Percentiles rank a stretch among this genome's conserved stretches.
Conservation (phyloP, 495 filamentous ascomycete genomes). For the Achaetomiella virescens region DNA sequence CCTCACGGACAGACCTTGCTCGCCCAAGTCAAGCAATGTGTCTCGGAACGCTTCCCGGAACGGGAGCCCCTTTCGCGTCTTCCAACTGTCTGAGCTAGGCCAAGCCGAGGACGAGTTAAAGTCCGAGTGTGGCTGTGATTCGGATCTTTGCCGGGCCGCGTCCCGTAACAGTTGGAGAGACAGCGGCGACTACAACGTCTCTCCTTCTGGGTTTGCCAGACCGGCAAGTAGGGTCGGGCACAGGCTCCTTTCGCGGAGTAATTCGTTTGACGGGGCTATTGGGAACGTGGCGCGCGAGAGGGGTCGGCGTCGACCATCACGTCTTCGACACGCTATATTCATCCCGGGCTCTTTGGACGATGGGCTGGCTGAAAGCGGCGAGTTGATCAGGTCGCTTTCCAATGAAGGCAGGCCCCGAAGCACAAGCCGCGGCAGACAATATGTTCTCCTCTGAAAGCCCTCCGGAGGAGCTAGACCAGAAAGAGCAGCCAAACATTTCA, state of each 20-base stretch:
- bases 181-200: neutral
- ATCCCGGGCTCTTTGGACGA: neutral
- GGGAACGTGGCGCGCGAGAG: no score
- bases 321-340: slow-evolving; percentile 11
- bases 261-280: neutral
- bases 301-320: slow-evolving; percentile 6
- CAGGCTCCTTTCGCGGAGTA: neutral
- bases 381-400: neutral
- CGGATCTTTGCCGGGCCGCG: neutral
- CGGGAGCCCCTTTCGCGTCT: slow-evolving; percentile 2
- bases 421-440: slow-evolving; percentile 19
- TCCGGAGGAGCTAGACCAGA: no score
- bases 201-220: neutral
- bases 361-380: no score
- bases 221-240: slow-evolving; percentile 11
- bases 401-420: neutral
- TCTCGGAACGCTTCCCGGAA: slow-evolving; percentile 20
- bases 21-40: slow-evolving; percentile 21
- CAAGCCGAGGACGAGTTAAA: neutral
- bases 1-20: slow-evolving; percentile 17
- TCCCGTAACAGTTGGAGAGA: neutral
- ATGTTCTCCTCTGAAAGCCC: slow-evolving; percentile 1
- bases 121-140: neutral
- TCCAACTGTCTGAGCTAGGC: slow-evolving; percentile 1
- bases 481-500: no score